Conservation (phyloP, 2,329 filamentous ascomycete species). For the Beauveria pseudobassiana region DNA sequence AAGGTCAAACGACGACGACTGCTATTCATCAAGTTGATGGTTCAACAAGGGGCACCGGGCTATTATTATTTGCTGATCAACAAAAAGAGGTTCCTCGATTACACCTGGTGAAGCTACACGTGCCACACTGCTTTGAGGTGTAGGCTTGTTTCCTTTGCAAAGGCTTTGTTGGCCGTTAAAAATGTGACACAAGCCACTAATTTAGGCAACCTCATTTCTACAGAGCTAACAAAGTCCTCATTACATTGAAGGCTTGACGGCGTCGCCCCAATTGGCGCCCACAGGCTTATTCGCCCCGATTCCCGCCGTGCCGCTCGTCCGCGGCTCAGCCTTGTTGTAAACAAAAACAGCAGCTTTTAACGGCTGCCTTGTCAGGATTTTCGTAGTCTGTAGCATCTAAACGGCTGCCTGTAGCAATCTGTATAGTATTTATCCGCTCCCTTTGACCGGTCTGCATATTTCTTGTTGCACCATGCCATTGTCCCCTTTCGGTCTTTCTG, state of each 20-base stretch:
- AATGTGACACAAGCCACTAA: not conserved
- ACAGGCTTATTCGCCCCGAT: not conserved
- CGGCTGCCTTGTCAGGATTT: too few relatives aligned
- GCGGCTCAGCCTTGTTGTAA: not conserved
- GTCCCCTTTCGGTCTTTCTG: too few relatives aligned
- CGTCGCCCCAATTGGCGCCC: not conserved
- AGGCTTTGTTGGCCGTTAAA: too few relatives aligned
- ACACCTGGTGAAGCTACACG: too few relatives aligned
- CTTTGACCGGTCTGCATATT: not conserved
- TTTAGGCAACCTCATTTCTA: not conserved
- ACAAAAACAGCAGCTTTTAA: not conserved
- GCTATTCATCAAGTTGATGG: not conserved
- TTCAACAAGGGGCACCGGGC: not conserved
- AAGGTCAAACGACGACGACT: not conserved
- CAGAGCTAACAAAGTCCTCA: not conserved
- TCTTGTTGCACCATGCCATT: not conserved
- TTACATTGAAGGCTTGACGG: not conserved
- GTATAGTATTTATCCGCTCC: not conserved
- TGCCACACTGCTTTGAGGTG: too few relatives aligned
- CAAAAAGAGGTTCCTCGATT: not conserved
- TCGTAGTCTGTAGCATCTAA: not conserved
- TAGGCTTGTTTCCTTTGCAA: too few relatives aligned
- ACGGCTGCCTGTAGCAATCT: not conserved
- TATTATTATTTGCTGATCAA: not conserved
- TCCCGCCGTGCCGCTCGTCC: not conserved